Conservation (phyloP, 768 basidiomycete genomes). For the Mrakia blollopis region DNA sequence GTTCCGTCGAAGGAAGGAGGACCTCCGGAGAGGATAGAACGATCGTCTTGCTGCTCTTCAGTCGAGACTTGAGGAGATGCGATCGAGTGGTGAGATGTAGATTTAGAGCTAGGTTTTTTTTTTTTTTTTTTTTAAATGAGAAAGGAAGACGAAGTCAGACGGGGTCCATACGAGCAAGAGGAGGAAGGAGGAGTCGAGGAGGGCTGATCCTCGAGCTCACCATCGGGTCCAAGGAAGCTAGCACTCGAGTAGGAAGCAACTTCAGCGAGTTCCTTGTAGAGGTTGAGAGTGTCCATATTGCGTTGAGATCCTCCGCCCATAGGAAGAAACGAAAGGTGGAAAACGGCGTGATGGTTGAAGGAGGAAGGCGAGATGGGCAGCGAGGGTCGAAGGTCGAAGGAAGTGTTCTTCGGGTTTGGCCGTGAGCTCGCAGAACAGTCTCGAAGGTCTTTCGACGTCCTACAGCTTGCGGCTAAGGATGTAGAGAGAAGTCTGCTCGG, state of each 20-base stretch:
- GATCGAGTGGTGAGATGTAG: slow-evolving; percentile 4
- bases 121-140: too few relatives aligned
- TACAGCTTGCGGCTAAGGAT: too few relatives aligned
- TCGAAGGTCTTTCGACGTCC: too few relatives aligned
- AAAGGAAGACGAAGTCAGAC: too few relatives aligned
- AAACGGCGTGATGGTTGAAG: background rate
- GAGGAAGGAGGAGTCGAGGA: background rate
- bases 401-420: too few relatives aligned
- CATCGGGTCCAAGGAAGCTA: slow-evolving; percentile 2
- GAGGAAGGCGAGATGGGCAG: too few relatives aligned
- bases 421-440: too few relatives aligned
- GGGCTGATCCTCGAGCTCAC: background rate
- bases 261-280: slow-evolving; percentile 6
- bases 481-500: too few relatives aligned
- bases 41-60: slow-evolving; percentile 2
- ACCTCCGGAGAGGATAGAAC: background rate
- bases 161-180: too few relatives aligned
- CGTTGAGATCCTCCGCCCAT: slow-evolving; percentile 1
- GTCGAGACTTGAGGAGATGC: background rate
- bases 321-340: too few relatives aligned
- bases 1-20: slow-evolving; percentile 1
- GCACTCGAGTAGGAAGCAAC: background rate
- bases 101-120: background rate
- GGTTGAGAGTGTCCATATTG: background rate
- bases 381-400: too few relatives aligned